Conservation (phyloP, 2,329 filamentous ascomycete species). For the Xenosphaeropsis pyriputrescens region DNA sequence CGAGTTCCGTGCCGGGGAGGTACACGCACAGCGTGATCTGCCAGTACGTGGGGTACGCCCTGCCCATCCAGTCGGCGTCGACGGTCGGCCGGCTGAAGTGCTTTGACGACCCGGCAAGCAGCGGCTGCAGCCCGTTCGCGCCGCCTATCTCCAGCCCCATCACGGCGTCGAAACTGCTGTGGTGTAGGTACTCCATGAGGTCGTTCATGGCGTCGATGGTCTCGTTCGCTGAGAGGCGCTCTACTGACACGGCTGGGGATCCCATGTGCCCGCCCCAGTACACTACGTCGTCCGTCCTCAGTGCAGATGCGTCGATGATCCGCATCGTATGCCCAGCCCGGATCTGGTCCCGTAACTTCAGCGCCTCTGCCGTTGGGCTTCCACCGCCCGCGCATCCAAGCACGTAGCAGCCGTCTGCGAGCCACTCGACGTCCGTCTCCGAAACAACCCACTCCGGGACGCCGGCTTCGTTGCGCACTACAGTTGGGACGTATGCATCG, state of each 20-base stretch:
- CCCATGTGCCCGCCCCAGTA: conserved; percentile 28
- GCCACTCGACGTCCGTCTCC: conserved; percentile 27
- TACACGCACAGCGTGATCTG: conserved; percentile 29
- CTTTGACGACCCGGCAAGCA: conserved; percentile 12
- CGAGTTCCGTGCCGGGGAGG: conserved; percentile 19
- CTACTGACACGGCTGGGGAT: conserved; percentile 25
- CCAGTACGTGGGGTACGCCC: conserved; percentile 29
- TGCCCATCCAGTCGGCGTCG: conserved; percentile 29
- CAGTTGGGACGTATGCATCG: conserved; percentile 22
- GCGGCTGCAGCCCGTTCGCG: conserved; percentile 19
- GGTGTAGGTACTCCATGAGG: conserved; percentile 19
- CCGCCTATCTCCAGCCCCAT: conserved; percentile 28
- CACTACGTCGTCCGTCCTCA: conserved; percentile 27
- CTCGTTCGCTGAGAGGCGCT: conserved; percentile 26
- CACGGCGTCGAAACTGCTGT: conserved; percentile 16
- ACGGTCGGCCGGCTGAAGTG: conserved; percentile 21
- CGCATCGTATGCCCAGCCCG: conserved; percentile 22
- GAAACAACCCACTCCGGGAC: conserved; percentile 25
- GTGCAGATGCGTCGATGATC: conserved; percentile 23
- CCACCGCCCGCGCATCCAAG: conserved; percentile 32
- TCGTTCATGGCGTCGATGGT: conserved; percentile 20
- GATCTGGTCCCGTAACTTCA: conserved; percentile 25
- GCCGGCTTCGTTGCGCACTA: conserved; percentile 17
- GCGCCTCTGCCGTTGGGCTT: conserved; percentile 26
- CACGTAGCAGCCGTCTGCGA: conserved; percentile 30